Evolutionary conservation across 2,329 filamentous ascomycete species (phyloP), one percentile per base, ranked within the genome.

Genomic region (Sarocladium kiliense): DNA sequence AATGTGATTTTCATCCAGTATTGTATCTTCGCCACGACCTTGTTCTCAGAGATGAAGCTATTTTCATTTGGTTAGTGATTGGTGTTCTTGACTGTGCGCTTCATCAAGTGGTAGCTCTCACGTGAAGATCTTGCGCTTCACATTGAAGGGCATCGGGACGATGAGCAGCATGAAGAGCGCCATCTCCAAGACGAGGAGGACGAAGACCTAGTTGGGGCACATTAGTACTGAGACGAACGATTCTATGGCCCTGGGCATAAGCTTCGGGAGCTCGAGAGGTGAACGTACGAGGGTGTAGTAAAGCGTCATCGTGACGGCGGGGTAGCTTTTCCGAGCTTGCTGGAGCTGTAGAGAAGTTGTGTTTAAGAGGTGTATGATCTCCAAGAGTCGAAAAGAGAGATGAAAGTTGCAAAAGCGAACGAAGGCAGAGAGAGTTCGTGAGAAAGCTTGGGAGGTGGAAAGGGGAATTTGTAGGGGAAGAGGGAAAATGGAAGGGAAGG

Each of bases 1-100:
- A 99, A 99, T 2, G 91, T 96, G 56, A 99, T 99, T 82, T 97
- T 97, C 77, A 99, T 81, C 66, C 91, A 93, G 78, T 99, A 97
- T 78, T 97, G 93, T 61, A 97, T 72, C 72, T 97, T 97, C 39
- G 92, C 94, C 57, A 99, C 82, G 54, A 86, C 58, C 0, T 80
- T 88, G 69, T 87, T 95, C 68, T 93, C 90, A 54, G 92, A 97
- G 68, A 99, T 92, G 83, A 99, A 99, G 65, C 88, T 91, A 59
- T 55, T 54, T 45, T 16, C 9, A 39, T 42, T 12, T 21, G 18
- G 53, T 62, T 44, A 59, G 57, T 51, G 27, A 30, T 25, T 6
- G 26, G 26, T 7, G 5, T 27, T 39, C 36, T n/a, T 9, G 42
- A 44, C 30, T 32, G 6, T 32, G 6, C 37, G 27, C 19, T 32